A percentile compares a stretch with the other conserved stretches of the same genome.
Evolutionary conservation across 257 asterid species (phyloP).

Genomic region (Lavandula angustifolia): DNA sequence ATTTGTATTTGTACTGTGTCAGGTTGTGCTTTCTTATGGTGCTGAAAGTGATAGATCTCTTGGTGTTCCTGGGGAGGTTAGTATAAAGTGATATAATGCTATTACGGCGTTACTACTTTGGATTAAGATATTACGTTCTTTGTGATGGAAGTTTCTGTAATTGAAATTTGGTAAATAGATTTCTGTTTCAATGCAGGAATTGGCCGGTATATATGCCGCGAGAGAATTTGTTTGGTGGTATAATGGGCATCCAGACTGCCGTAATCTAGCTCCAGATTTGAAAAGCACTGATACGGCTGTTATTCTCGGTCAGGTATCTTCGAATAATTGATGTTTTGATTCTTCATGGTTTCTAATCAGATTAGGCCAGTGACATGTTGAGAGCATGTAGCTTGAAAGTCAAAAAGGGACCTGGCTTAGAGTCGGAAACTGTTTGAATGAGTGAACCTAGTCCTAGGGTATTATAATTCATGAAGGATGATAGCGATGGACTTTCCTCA

Average conservation of each 20-base stretch:
- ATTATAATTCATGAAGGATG: neutral
- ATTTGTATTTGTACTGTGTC: slow-evolving; percentile 20
- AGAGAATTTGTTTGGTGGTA: slow-evolving; percentile 99
- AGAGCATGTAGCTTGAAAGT: slow-evolving; percentile 7
- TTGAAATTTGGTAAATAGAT: neutral
- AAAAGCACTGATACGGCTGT: slow-evolving; percentile 80
- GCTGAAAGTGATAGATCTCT: slow-evolving; percentile 93
- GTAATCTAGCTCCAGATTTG: slow-evolving; percentile 73
- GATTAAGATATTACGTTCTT: slow-evolving; percentile 4
- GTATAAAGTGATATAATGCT: slow-evolving; percentile 21
- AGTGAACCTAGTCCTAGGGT: slow-evolving; percentile 6
- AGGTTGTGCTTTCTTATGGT: slow-evolving; percentile 96
- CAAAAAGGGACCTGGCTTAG: neutral
- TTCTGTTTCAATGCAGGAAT: slow-evolving; percentile 44
- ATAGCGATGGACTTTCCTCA: neutral
- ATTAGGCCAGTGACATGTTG: slow-evolving; percentile 10
- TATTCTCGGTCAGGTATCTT: slow-evolving; percentile 81
- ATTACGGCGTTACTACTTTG: slow-evolving; percentile 1
- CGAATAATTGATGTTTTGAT: neutral
- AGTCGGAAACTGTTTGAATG: slow-evolving; percentile 15
- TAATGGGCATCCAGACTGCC: slow-evolving; percentile 90
- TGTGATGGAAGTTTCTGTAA: slow-evolving; percentile 17
- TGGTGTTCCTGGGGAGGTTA: slow-evolving; percentile 86
- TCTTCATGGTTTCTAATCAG: slow-evolving; percentile 11
- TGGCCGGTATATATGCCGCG: slow-evolving; percentile 69